Percentiles rank a stretch among this genome's conserved stretches.
These are phyloP conservation scores for carrot (Daucus carota) DNA, from an alignment of 129 eudicot species.

Conservation along the genomic window DH1_v3.0 NC_030384.2:38703001-38703500, in stretches of 20 bases:
- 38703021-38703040: not conserved
- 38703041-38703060: not conserved
- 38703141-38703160: not conserved
- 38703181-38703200: not conserved
- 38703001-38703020: not conserved
- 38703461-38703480: constrained; percentile 26
- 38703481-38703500: constrained; percentile 42
- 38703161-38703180: not conserved
- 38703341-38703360: not conserved
- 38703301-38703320: not conserved
- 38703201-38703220: not conserved
- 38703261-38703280: not conserved
- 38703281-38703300: not conserved
- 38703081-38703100: not conserved
- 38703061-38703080: not conserved
- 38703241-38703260: not conserved
- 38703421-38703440: not conserved
- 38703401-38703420: not conserved
- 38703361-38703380: not conserved
- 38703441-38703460: not conserved
- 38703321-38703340: not conserved
- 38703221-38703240: not conserved
- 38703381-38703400: not conserved
- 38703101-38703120: not conserved
- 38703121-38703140: not conserved